Evolutionary conservation across 2,329 filamentous ascomycete genomes (phyloP).

Genomic region (Diaporthe destruens): DNA sequence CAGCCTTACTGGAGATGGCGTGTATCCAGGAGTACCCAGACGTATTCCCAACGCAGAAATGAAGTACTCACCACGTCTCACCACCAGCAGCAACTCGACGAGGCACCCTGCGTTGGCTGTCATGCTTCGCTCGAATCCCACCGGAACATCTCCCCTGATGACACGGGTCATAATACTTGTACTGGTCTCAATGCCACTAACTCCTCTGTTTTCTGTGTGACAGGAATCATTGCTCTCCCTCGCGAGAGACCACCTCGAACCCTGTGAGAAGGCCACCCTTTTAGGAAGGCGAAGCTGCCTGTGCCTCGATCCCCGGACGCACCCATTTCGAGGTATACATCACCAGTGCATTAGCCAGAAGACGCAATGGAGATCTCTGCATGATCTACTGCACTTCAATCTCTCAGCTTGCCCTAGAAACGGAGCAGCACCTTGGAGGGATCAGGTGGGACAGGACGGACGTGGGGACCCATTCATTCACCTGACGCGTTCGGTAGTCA

Average conservation of each 20-base stretch:
- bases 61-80: not conserved
- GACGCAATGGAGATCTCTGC: constrained; percentile 34
- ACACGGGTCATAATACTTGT: not conserved
- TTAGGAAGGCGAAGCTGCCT: constrained; percentile 14
- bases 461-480: constrained; percentile 22
- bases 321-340: constrained; percentile 21
- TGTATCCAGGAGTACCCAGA: not conserved
- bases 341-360: constrained; percentile 33
- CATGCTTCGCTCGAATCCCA: not conserved
- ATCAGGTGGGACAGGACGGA: constrained; percentile 1
- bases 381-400: constrained; percentile 27
- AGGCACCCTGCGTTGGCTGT: not conserved
- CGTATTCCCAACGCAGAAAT: not conserved
- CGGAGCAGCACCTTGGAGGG: not conserved
- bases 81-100: not conserved
- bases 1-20: not conserved
- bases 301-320: constrained; percentile 11
- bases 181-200: not conserved
- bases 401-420: constrained; percentile 18
- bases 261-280: not conserved
- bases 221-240: not conserved
- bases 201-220: not conserved
- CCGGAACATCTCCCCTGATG: not conserved
- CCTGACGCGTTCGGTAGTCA: constrained; percentile 34
- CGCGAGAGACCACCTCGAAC: not conserved